phyloP scores from a whole-genome alignment of 2,329 filamentous ascomycete genomes.

The Myotisia sp. region DNA sequence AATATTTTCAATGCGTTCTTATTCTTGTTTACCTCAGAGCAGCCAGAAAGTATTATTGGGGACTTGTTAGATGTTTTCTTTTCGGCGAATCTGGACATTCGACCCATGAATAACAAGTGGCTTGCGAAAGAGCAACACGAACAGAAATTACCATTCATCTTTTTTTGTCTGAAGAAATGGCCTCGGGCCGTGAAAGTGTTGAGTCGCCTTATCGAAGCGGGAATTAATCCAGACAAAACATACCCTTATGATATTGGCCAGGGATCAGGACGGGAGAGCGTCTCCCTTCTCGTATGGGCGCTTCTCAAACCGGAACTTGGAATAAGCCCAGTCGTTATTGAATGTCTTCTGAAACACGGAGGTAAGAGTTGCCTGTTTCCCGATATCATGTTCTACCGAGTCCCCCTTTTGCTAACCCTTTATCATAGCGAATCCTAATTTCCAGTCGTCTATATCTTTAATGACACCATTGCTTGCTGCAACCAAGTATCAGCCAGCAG shows the following conservation, averaged over 20 bases:
- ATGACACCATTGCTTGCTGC: constrained; percentile 47
- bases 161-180: constrained; percentile 41
- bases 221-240: constrained; percentile 46
- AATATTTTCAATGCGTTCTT: constrained; percentile 43
- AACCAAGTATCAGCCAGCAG: constrained; percentile 41
- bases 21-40: constrained; percentile 39
- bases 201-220: constrained; percentile 40
- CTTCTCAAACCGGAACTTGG: constrained; percentile 49
- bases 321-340: constrained; percentile 45
- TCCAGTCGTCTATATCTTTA: constrained; percentile 38
- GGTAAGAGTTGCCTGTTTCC: constrained; percentile 16
- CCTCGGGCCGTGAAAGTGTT: constrained; percentile 42
- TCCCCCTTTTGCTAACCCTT: background rate
- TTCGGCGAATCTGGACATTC: constrained; percentile 4
- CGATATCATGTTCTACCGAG: background rate
- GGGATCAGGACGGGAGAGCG: constrained; percentile 38
- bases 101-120: constrained; percentile 17
- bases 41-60: constrained; percentile 38
- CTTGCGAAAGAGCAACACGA: constrained; percentile 34
- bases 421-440: constrained; percentile 41
- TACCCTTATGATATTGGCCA: constrained; percentile 33
- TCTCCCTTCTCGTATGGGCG: constrained; percentile 47
- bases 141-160: constrained; percentile 35
- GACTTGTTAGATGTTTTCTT: constrained; percentile 40
- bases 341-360: constrained; percentile 40